These are phyloP conservation scores for Lasiosphaeriaceae sp. DNA, from an alignment of 495 filamentous ascomycete species.

Conservation along the genomic window DNA sequence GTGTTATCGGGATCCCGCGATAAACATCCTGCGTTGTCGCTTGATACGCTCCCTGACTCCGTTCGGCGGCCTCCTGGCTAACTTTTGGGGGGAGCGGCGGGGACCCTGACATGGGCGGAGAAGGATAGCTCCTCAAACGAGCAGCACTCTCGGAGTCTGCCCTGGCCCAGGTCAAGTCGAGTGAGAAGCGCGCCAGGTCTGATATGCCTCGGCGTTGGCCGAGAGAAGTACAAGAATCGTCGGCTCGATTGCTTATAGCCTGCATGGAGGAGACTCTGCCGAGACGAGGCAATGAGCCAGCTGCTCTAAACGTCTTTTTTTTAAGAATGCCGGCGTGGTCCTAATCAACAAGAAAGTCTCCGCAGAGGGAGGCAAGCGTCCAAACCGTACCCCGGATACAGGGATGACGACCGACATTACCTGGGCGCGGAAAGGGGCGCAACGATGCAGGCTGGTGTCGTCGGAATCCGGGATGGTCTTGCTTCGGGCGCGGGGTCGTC, in stretches of 20 bases:
- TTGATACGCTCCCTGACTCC: slow-evolving; percentile 49
- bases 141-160: slow-evolving; percentile 64
- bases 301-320: slow-evolving; percentile 25
- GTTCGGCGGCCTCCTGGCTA: slow-evolving; percentile 57
- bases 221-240: slow-evolving; percentile 47
- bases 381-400: slow-evolving; percentile 22
- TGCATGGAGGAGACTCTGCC: slow-evolving; percentile 44
- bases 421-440: slow-evolving; percentile 16
- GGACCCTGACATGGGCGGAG: slow-evolving; percentile 84
- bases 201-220: slow-evolving; percentile 58
- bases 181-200: slow-evolving; percentile 63
- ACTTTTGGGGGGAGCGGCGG: slow-evolving; percentile 64
- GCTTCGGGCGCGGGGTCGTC: neutral
- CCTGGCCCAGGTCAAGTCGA: slow-evolving; percentile 65
- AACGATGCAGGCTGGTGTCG: slow-evolving; percentile 10
- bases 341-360: slow-evolving; percentile 17
- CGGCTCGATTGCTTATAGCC: slow-evolving; percentile 38
- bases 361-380: slow-evolving; percentile 21
- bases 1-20: slow-evolving; percentile 36
- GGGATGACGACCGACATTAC: slow-evolving; percentile 27
- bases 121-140: slow-evolving; percentile 64
- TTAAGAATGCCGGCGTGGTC: slow-evolving; percentile 11
- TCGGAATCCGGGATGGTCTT: neutral
- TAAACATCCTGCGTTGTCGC: slow-evolving; percentile 45
- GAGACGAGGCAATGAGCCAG: slow-evolving; percentile 22